These are phyloP conservation scores for Nakazawaea pomicola DNA, from an alignment of 805 yeast species.

Conservation along the genomic window DNA sequence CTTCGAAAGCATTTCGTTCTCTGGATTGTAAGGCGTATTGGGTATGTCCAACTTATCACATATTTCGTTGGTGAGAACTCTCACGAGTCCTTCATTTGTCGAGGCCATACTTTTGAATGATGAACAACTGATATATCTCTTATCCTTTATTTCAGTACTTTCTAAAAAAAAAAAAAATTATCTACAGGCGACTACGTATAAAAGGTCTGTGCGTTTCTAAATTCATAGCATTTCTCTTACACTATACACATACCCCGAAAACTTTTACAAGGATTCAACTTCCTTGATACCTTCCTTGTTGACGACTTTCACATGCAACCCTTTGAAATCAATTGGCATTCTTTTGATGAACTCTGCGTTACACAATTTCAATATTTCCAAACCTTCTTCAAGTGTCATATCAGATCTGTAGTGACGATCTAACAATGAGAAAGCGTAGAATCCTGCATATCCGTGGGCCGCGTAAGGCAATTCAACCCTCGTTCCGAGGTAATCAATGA, in stretches of 20 bases:
- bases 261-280: slow-evolving; percentile 19
- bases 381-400: slow-evolving; percentile 72
- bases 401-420: slow-evolving; percentile 86
- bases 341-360: slow-evolving; percentile 74
- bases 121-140: no score
- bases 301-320: slow-evolving; percentile 36
- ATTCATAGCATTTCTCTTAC: no score
- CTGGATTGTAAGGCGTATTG: slow-evolving; percentile 8
- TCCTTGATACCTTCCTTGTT: slow-evolving; percentile 29
- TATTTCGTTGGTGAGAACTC: slow-evolving; percentile 4
- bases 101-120: no score
- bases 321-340: slow-evolving; percentile 94
- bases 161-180: neutral
- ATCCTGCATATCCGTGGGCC: slow-evolving; percentile 98
- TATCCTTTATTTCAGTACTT: no score
- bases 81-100: neutral
- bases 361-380: slow-evolving; percentile 67
- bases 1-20: slow-evolving; percentile 12
- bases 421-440: slow-evolving; percentile 82
- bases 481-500: slow-evolving; percentile 94
- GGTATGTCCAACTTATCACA: slow-evolving; percentile 5
- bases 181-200: neutral
- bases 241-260: no score
- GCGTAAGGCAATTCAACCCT: slow-evolving; percentile 89
- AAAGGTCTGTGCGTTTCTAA: no score